A percentile compares a stretch with the other conserved stretches of the same genome.
Evolutionary conservation across 2,329 filamentous ascomycete species (phyloP).

Genomic region (Alternaria alternata): DNA sequence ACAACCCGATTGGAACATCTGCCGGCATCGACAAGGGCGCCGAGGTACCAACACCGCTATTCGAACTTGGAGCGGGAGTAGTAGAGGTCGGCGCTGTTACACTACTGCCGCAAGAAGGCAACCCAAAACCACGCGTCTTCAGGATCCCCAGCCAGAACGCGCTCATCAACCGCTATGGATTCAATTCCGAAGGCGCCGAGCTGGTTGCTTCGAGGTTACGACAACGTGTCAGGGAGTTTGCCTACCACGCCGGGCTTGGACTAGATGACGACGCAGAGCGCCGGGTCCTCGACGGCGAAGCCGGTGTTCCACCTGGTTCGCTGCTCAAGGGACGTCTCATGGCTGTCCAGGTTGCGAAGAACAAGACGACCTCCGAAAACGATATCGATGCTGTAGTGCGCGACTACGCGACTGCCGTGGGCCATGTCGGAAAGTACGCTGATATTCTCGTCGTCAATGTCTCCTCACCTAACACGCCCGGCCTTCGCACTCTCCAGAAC

Average conservation of each 20-base stretch:
- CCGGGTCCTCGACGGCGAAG: conserved; percentile 78
- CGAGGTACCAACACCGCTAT: conserved; percentile 83
- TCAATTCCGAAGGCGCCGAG: conserved; percentile 92
- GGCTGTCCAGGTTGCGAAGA: conserved; percentile 95
- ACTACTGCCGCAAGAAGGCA: conserved; percentile 85
- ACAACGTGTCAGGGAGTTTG: conserved; percentile 79
- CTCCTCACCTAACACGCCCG: conserved; percentile 94
- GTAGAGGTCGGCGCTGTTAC: conserved; percentile 95
- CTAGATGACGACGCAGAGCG: conserved; percentile 69
- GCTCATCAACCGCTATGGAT: conserved; percentile 93
- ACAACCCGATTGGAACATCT: conserved; percentile 93
- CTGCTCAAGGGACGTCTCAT: conserved; percentile 78
- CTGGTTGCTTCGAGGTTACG: conserved; percentile 81
- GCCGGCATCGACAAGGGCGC: conserved; percentile 95
- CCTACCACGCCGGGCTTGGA: conserved; percentile 73
- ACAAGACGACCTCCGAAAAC: conserved; percentile 86
- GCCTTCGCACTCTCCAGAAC: conserved; percentile 85
- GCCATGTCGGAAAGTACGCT: conserved; percentile 82
- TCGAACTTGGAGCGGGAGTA: conserved; percentile 83
- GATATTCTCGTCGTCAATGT: conserved; percentile 99
- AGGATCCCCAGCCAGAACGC: conserved; percentile 83
- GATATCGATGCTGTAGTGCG: conserved; percentile 82
- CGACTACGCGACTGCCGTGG: conserved; percentile 89
- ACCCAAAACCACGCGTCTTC: conserved; percentile 88
- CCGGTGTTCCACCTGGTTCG: conserved; percentile 81